Percentiles rank a stretch among this genome's conserved stretches.
Conservation (phyloP, 148 eudicot species). For the Euryodendron excelsum region DNA sequence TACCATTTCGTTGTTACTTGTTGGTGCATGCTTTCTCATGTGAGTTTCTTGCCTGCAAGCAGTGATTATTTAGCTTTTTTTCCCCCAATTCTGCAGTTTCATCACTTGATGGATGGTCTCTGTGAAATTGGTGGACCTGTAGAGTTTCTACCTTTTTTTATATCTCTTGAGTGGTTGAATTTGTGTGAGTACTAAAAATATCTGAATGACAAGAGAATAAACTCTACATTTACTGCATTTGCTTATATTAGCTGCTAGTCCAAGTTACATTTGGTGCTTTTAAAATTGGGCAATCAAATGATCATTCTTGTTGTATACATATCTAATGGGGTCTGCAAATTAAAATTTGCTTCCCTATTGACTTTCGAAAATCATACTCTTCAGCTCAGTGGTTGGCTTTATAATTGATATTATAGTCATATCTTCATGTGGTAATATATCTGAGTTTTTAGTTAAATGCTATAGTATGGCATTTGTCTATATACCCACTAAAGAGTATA, state of each 20-base stretch:
- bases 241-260: not conserved
- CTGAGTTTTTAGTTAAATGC: not conserved
- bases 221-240: not conserved
- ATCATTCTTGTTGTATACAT: not conserved
- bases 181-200: not conserved
- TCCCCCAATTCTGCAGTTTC: not conserved
- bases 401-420: not conserved
- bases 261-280: not conserved
- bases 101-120: not conserved
- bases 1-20: conserved; percentile 72
- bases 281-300: not conserved
- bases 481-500: not conserved
- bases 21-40: conserved; percentile 96
- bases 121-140: not conserved
- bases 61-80: not conserved
- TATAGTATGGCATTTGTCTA: no score
- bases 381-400: not conserved
- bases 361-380: not conserved
- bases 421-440: not conserved
- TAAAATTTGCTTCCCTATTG: not conserved
- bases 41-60: conserved; percentile 38
- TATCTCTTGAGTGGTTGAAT: not conserved
- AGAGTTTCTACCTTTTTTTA: not conserved
- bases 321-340: not conserved
- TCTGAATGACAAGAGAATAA: not conserved